Base-by-base conservation (phyloP, 495 filamentous ascomycete genomes). In the Aspergillus steynii region DNA sequence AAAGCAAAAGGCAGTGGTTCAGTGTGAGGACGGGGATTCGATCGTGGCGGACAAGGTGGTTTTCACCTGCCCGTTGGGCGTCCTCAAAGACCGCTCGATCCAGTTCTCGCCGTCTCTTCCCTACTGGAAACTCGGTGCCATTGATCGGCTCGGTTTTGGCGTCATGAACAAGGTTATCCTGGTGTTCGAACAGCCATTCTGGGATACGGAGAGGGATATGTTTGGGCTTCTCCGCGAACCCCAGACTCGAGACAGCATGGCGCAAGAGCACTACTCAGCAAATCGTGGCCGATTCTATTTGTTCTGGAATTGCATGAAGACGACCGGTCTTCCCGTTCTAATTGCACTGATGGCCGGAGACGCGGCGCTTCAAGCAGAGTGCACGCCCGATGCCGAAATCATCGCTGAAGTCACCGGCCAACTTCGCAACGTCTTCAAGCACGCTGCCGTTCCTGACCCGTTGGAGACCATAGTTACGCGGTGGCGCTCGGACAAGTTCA, bases 301-400 rank as follows among this genome's bases (percentile, higher is more conserved):
- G 65, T 97, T 96, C 84, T 98, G 96, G 86, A 98, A 99, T 69
- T 90, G 91, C 59, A 86, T 92, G 59, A 90, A 91, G 60, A 96
- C 91, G 2, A 91, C 90, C 53, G 95, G 95, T 5, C 80, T 92
- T 34, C 95, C 95, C 4, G 89, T 90, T 4, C 78, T 99, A 20
- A 84, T 97, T 50, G 96, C 92, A 20, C 84, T 99, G 34, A 97
- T 99, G 96, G 92, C 93, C 48, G 95, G 95, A 25, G 90, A 98
- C 67, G 90, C 95, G n/a, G 96, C 93, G 29, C 87, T 89, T 61
- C 86, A 96, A 62, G 90, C 91, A 1, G 95, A 99, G 74, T 78
- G 76, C 49, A 88, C 83, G 9, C 80, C 83, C 53, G 90, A 96
- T 68, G 84, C 86, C 27, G 81, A 85, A 10, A 85, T 98, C 25